Percentiles rank a stretch among this genome's conserved stretches.
phyloP scores from a whole-genome alignment of 148 eudicot species.

The Cornus kousa region DNA sequence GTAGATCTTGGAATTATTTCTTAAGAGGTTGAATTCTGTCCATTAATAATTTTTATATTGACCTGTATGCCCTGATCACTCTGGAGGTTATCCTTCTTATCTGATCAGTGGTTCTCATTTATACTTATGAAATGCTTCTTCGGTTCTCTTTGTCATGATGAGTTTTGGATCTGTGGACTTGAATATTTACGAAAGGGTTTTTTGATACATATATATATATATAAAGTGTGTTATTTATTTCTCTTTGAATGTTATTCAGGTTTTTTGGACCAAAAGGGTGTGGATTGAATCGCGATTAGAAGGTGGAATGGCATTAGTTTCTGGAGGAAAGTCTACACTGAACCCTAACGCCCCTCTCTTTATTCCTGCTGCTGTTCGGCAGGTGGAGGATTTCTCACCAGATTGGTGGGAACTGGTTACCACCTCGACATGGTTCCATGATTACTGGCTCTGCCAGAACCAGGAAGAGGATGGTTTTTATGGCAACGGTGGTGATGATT shows the following conservation, averaged over 20 bases:
- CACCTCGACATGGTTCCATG: conserved; percentile 79
- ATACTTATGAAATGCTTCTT: too few relatives aligned
- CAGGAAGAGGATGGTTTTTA: conserved; percentile 58
- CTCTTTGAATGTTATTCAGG: background rate
- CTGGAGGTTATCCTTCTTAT: too few relatives aligned
- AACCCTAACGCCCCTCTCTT: conserved; percentile 93
- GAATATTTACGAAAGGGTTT: too few relatives aligned
- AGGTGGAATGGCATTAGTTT: conserved; percentile 71
- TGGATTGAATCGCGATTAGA: background rate
- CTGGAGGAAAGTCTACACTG: conserved; percentile 68
- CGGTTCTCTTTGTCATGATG: too few relatives aligned
- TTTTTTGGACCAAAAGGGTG: background rate
- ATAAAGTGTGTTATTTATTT: too few relatives aligned
- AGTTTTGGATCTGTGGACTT: too few relatives aligned
- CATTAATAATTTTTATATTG: too few relatives aligned
- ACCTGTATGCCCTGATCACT: too few relatives aligned
- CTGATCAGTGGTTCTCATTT: too few relatives aligned
- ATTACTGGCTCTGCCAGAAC: conserved; percentile 89
- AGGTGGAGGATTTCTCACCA: conserved; percentile 88
- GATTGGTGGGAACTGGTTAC: conserved; percentile 90
- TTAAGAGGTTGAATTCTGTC: too few relatives aligned
- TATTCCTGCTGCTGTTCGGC: conserved; percentile 80
- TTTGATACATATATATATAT: too few relatives aligned
- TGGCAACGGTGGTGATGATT: conserved; percentile 32
- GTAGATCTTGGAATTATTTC: too few relatives aligned